phyloP scores from a whole-genome alignment of 768 basidiomycete species.

The Hypholoma fasciculare region DNA sequence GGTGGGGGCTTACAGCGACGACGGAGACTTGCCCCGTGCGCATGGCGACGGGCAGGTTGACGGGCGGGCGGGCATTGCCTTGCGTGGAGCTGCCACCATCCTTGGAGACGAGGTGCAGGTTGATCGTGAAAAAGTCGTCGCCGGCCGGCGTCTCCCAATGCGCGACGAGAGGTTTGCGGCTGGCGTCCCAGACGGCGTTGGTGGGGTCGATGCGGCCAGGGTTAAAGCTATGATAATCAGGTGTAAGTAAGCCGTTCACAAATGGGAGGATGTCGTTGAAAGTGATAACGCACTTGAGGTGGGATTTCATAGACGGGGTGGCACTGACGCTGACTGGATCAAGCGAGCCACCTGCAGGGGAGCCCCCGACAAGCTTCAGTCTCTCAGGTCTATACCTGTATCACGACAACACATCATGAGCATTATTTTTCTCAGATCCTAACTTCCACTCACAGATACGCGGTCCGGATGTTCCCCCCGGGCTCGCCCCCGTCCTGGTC shows the following conservation, averaged over 20 bases:
- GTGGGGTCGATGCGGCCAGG: conserved; percentile 66
- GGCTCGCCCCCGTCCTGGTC: conserved; percentile 59
- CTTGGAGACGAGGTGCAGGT: conserved; percentile 61
- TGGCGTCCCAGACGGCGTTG: conserved; percentile 52
- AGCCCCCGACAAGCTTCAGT: conserved; percentile 43
- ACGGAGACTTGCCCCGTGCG: conserved; percentile 51
- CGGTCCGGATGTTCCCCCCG: conserved; percentile 66
- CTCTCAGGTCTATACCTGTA: conserved; percentile 49
- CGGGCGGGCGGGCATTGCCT: conserved; percentile 58
- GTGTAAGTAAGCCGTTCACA: background rate
- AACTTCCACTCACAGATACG: conserved; percentile 43
- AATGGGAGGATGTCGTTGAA: background rate
- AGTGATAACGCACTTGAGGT: conserved; percentile 37
- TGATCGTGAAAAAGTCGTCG: conserved; percentile 53
- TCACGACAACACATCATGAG: background rate
- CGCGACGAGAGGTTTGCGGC: conserved; percentile 62
- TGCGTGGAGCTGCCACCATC: conserved; percentile 53
- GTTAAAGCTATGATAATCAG: conserved; percentile 44
- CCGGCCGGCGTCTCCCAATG: conserved; percentile 50
- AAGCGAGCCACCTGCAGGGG: conserved; percentile 47
- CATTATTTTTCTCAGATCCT: background rate
- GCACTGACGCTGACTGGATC: conserved; percentile 40
- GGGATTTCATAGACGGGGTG: conserved; percentile 27
- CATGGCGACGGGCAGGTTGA: conserved; percentile 50
- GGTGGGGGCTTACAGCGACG: conserved; percentile 41